A percentile compares a stretch with the other conserved stretches of the same genome.
Conservation (phyloP, 1,284 basidiomycete species). For the Pseudozyma flocculosa region DNA sequence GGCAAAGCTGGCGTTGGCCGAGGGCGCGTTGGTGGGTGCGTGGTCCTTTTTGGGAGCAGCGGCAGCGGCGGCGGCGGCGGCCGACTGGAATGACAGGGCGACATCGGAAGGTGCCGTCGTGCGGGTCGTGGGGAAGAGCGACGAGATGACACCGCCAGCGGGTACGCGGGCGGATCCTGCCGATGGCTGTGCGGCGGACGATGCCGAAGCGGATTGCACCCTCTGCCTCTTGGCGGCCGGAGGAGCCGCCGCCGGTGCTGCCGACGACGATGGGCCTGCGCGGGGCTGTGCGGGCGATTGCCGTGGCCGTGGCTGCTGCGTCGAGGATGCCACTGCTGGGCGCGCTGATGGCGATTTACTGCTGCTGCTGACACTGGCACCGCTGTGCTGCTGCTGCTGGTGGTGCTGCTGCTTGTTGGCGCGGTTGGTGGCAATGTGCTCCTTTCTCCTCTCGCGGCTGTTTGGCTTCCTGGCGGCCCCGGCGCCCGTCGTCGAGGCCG, state of each 20-base stretch:
- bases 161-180: neutral
- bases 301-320: conserved; percentile 1
- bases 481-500: conserved; percentile 11
- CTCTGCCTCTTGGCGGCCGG: conserved; percentile 13
- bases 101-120: neutral
- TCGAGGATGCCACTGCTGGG: no score
- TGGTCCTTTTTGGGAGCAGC: conserved; percentile 3
- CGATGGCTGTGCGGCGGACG: no score
- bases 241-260: no score
- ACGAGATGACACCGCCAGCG: conserved; percentile 1
- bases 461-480: conserved; percentile 7
- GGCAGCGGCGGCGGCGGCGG: no score
- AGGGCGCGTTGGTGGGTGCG: conserved; percentile 52
- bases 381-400: neutral
- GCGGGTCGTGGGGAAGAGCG: neutral
- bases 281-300: neutral
- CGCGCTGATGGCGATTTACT: no score
- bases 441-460: conserved; percentile 13
- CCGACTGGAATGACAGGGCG: no score
- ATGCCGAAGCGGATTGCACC: no score
- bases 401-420: neutral
- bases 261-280: no score
- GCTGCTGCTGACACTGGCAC: neutral
- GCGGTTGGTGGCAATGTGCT: conserved; percentile 1
- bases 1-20: conserved; percentile 59